Evolutionary conservation across 345 rosid genomes (phyloP).

Genomic region (Populus pruinosa): DNA sequence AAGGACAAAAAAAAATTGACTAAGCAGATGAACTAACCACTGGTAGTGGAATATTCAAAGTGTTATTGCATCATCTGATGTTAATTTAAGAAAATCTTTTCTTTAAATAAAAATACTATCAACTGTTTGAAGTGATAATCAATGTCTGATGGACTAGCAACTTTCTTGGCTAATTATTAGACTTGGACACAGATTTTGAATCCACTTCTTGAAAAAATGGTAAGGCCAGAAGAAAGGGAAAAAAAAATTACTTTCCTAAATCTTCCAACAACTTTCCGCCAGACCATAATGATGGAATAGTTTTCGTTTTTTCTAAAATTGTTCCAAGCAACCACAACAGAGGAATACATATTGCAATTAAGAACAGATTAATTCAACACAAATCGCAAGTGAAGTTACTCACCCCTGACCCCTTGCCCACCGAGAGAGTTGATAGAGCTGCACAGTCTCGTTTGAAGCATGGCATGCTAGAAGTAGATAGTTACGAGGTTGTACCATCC

Average conservation of each 20-base stretch:
- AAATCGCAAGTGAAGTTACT: slow-evolving; percentile 2
- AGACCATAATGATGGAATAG: not conserved
- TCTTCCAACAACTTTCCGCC: not conserved
- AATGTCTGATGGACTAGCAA: not conserved
- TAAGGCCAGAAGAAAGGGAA: not conserved
- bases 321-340: not conserved
- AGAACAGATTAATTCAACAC: not conserved
- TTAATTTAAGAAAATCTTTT: not conserved
- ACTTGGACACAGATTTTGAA: not conserved
- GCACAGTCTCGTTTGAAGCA: slow-evolving; percentile 94
- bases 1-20: not conserved
- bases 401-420: slow-evolving; percentile 56
- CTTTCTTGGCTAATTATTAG: not conserved
- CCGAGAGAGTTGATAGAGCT: slow-evolving; percentile 84
- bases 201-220: not conserved
- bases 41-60: not conserved
- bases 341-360: not conserved
- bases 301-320: not conserved
- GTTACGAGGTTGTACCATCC: slow-evolving; percentile 91
- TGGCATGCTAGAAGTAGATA: slow-evolving; percentile 84
- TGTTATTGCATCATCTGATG: not conserved
- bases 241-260: not conserved
- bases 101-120: not conserved
- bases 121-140: not conserved
- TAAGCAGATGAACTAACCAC: not conserved